Percentiles rank a stretch among this genome's conserved stretches.
These are phyloP conservation scores for Irpex rosettiformis DNA, from an alignment of 1,284 basidiomycete genomes.

Conservation along the genomic window DNA sequence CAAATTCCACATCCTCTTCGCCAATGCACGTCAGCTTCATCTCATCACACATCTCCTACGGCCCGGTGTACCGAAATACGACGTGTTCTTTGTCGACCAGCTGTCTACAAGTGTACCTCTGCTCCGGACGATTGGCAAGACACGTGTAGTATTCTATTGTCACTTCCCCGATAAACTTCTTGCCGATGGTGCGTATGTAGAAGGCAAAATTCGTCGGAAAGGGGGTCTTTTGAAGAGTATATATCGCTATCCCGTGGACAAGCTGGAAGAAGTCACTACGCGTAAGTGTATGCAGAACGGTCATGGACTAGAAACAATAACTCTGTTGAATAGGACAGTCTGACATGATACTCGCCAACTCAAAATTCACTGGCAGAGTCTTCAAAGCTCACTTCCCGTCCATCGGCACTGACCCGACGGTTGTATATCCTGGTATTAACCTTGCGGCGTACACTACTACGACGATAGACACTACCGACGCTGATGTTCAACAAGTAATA, in stretches of 20 bases:
- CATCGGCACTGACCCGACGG: slow-evolving; percentile 59
- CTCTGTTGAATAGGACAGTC: slow-evolving; percentile 58
- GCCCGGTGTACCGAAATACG: slow-evolving; percentile 49
- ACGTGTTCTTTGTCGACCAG: slow-evolving; percentile 95
- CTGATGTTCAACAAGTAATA: slow-evolving; percentile 53
- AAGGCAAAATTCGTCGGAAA: slow-evolving; percentile 39
- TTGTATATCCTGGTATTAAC: slow-evolving; percentile 94
- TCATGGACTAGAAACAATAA: background rate
- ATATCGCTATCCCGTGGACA: slow-evolving; percentile 90
- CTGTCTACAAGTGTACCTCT: slow-evolving; percentile 89
- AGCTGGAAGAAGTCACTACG: slow-evolving; percentile 87
- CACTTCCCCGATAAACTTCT: slow-evolving; percentile 96
- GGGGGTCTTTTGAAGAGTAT: slow-evolving; percentile 59
- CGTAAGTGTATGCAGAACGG: slow-evolving; percentile 45
- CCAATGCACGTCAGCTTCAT: slow-evolving; percentile 86
- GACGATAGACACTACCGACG: slow-evolving; percentile 37
- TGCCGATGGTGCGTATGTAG: slow-evolving; percentile 73
- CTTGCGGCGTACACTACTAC: slow-evolving; percentile 58
- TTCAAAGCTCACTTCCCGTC: slow-evolving; percentile 78
- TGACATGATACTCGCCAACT: slow-evolving; percentile 91
- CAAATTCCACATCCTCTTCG: slow-evolving; percentile 85
- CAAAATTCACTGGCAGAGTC: slow-evolving; percentile 81
- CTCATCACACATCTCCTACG: slow-evolving; percentile 64
- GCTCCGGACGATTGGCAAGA: slow-evolving; percentile 63
- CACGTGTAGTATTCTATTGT: slow-evolving; percentile 93